Percentiles rank a stretch among this genome's conserved stretches.
phyloP scores from a whole-genome alignment of 305 asterid genomes.

The Euphrasia arctica region DNA sequence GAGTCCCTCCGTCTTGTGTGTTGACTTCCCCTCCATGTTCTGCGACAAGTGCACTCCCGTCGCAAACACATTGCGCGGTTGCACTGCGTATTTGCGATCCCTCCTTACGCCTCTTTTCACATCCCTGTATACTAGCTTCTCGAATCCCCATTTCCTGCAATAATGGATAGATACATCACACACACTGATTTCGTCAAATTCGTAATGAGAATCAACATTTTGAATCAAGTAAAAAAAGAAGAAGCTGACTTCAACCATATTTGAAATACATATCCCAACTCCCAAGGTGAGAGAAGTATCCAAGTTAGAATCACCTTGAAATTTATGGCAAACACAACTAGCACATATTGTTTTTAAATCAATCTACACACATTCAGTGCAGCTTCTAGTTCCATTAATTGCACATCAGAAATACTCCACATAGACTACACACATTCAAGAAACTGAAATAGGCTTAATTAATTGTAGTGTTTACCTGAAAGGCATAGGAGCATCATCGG shows the following conservation, averaged over 20 bases:
- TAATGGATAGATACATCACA: neutral
- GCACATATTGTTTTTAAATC: neutral
- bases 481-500: constrained; percentile 50
- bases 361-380: too few relatives aligned
- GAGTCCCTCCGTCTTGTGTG: constrained; percentile 59
- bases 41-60: constrained; percentile 89
- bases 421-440: neutral
- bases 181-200: neutral
- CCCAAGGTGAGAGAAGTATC: neutral
- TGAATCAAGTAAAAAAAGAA: neutral
- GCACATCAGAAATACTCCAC: too few relatives aligned
- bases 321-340: neutral
- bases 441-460: too few relatives aligned
- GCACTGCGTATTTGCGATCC: constrained; percentile 80
- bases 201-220: neutral
- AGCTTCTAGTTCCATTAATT: too few relatives aligned
- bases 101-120: constrained; percentile 58
- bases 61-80: constrained; percentile 70
- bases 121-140: constrained; percentile 78
- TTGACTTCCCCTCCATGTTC: constrained; percentile 57
- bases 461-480: constrained; percentile 40
- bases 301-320: neutral
- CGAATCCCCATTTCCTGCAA: constrained; percentile 85
- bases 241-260: neutral
- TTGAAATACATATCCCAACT: neutral